Evolutionary conservation across 2,329 filamentous ascomycete genomes (phyloP), one percentile per base, ranked within the genome.

Genomic region (Pseudopithomyces maydicus): DNA sequence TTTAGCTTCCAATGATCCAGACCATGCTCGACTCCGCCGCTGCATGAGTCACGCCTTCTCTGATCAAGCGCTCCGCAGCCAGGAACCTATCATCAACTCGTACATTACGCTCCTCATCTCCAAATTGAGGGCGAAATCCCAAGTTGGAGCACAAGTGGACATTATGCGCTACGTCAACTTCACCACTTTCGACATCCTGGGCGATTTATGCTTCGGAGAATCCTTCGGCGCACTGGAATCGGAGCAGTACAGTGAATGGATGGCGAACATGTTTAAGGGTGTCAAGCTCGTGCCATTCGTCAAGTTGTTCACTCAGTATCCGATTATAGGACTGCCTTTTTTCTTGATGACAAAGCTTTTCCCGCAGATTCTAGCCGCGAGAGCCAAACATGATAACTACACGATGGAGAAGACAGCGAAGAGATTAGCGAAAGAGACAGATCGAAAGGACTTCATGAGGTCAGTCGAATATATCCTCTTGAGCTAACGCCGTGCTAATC

Each of bases 121-220:
- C 11, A 60, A 64, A 39, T 49, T 65, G 11, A 54, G 52, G 8
- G 52, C 54, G 20, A 55, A 55, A 26, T 56, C 55, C 35, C 20
- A 19, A 4, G 14, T 45, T n/a, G 35, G 56, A 8, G 45, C 26
- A 2, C 35, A 57, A 2, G 48, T 65, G 6, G 60, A 69, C 32
- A 53, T 65, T 10, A 55, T 57, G 33, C 49, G 52, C 10, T 67
- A 56, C 48, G n/a, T 67, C 38, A 64, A 68, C 43, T 64, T 62
- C 46, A 57, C 59, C 3, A 68, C 65, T 6, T 69, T 69, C 42
- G 68, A 70, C 41, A 65, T 70, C 17, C 62, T 61, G 2, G 69
- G 68, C 8, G 70, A 74, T 43, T 52, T 74, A 2, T 51, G 62
- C 6, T 72, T 73, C 48, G 69, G 57, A 23, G 70, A 73, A 49